Base-by-base conservation (phyloP, 768 basidiomycete species). In the Leucosporidium creatinivorum region DNA sequence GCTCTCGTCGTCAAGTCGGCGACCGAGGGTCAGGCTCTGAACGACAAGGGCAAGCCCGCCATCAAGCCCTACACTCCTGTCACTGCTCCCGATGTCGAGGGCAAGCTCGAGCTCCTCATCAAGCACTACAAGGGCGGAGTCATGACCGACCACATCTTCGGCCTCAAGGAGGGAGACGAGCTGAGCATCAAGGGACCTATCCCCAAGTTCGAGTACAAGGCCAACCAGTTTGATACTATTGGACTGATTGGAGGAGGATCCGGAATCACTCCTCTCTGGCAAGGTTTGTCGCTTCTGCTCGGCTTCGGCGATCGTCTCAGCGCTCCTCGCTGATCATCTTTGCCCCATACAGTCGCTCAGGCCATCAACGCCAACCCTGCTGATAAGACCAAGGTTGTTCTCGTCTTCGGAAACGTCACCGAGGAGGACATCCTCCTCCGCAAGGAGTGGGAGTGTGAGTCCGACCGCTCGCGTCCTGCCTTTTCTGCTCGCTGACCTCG, bases 381-480 rank as follows among this genome's bases (percentile, higher is more conserved):
- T 75, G 96, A 98, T 85, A 91, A 87, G 81, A 97, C 96, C 68
- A 92, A 92, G 75, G 96, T 91, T 82, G 94, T 87, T 57, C 82
- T 98, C 63, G 80, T 99, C 74, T 98, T 89, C 79, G 87, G 89
- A 49, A 98, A 98, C 78, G 83, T 92, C 49, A 85, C 91, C 19
- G 90, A 92, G 77, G 82, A 84, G 62, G 96, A 99, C 77, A 96
- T 99, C 69, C 85, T 93, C 62, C 84, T 94, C 69, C 85, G 87
- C 61, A 84, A 88, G 75, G 86, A 88, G 73, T 82, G 91, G 69
- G 89, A 91, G 39, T 54, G 69, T 70, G 21, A 31, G 58, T 49
- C 23, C 68, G 79, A 33, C 78, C 12, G 80, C 30, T 30, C 44
- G 58, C 15, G 7, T 18, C 21, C 9, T 48, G 26, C 15, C 31